These are phyloP conservation scores for Puya raimondii DNA, from an alignment of 176 grass and related monocot genomes.

Conservation along the genomic window DNA sequence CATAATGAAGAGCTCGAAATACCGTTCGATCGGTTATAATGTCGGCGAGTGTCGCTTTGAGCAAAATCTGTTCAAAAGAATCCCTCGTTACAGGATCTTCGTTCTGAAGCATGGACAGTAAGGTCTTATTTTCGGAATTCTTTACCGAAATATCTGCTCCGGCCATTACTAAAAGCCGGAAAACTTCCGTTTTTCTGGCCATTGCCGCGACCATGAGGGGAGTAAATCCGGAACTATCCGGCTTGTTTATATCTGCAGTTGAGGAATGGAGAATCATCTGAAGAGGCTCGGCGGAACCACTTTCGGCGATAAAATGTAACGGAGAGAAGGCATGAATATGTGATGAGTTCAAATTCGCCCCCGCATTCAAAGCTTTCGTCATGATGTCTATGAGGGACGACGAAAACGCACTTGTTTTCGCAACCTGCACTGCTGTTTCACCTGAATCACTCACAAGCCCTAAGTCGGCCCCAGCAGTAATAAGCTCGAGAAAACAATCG, in stretches of 20 bases:
- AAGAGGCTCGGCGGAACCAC: slow-evolving; percentile 33
- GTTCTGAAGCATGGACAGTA: slow-evolving; percentile 32
- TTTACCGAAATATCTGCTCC: slow-evolving; percentile 43
- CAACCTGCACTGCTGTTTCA: slow-evolving; percentile 31
- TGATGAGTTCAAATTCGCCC: slow-evolving; percentile 28
- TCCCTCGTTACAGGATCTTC: slow-evolving; percentile 28
- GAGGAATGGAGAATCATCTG: slow-evolving; percentile 46
- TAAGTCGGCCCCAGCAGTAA: slow-evolving; percentile 47
- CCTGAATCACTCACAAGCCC: slow-evolving; percentile 31
- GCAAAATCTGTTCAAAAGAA: slow-evolving; percentile 43
- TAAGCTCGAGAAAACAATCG: slow-evolving; percentile 44
- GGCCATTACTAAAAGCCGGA: slow-evolving; percentile 50
- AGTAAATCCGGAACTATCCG: slow-evolving; percentile 46
- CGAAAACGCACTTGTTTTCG: slow-evolving; percentile 31
- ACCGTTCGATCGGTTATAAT: slow-evolving; percentile 15
- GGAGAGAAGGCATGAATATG: slow-evolving; percentile 40
- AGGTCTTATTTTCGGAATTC: slow-evolving; percentile 24
- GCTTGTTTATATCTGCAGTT: slow-evolving; percentile 32
- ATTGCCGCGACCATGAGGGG: slow-evolving; percentile 42
- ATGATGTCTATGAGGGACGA: slow-evolving; percentile 35
- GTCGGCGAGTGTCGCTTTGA: slow-evolving; percentile 33
- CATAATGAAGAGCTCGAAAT: slow-evolving; percentile 52
- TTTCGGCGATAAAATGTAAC: slow-evolving; percentile 41
- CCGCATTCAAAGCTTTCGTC: slow-evolving; percentile 28
- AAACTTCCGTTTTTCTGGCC: slow-evolving; percentile 37